Percentiles rank a stretch among this genome's conserved stretches.
phyloP scores from a whole-genome alignment of 2,329 filamentous ascomycete species.

The Fusarium nematophilum region DNA sequence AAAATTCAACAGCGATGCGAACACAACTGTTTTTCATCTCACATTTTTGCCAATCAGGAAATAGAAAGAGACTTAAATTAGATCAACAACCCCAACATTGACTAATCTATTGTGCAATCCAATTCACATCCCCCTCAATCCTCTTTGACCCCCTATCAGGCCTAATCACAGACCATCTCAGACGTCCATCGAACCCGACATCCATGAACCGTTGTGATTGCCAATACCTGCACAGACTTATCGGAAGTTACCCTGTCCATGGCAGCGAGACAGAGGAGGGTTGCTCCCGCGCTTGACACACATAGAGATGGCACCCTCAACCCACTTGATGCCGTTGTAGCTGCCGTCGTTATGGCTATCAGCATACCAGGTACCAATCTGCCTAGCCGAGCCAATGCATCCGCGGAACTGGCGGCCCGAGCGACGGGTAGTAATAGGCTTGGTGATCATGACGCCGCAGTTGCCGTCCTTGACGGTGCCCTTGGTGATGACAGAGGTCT shows the following conservation, averaged over 20 bases:
- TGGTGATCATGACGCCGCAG: constrained; percentile 26
- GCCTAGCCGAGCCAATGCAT: constrained; percentile 12
- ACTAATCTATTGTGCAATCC: too few species aligned
- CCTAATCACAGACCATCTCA: too few species aligned
- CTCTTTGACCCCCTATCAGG: too few species aligned
- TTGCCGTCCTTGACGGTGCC: constrained; percentile 15
- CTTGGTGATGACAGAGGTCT: constrained; percentile 13
- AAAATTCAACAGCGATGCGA: too few species aligned
- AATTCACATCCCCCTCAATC: too few species aligned
- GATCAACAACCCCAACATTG: too few species aligned
- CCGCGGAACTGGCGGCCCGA: constrained; percentile 20
- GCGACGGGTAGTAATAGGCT: constrained; percentile 17
- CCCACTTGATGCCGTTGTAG: constrained; percentile 16
- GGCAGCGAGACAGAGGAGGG: constrained; percentile 15
- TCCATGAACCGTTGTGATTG: too few species aligned
- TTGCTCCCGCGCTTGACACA: constrained; percentile 13
- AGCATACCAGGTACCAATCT: constrained; percentile 19
- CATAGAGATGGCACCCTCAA: constrained; percentile 21
- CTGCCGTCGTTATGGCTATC: constrained; percentile 15
- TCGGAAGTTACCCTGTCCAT: constrained; percentile 8
- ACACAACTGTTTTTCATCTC: too few species aligned
- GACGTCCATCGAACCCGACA: too few species aligned
- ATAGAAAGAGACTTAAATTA: too few species aligned
- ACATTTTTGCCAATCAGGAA: too few species aligned
- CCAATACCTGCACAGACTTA: too few species aligned